Percentiles rank a stretch among this genome's conserved stretches.
Evolutionary conservation across 179 eudicot species (phyloP).

Genomic region (Beta macrorhiza): DNA sequence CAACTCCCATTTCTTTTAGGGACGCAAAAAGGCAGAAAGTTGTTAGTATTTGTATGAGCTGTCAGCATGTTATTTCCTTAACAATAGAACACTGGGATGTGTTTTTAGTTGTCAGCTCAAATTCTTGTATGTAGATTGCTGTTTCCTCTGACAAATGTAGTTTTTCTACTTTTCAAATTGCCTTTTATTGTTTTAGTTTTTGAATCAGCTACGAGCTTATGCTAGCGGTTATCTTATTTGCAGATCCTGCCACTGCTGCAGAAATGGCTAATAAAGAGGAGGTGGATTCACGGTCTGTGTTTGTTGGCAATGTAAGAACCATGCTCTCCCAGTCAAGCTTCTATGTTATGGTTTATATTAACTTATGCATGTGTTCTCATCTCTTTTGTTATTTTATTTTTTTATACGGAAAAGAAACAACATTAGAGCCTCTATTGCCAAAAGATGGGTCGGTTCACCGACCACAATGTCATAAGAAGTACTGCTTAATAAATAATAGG

Average conservation of each 20-base stretch:
- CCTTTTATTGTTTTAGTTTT: not conserved
- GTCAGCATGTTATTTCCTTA: not conserved
- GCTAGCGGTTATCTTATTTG: not conserved
- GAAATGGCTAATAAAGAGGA: slow-evolving; percentile 46
- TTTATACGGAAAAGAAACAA: no score
- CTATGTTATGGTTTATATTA: not conserved
- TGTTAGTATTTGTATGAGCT: not conserved
- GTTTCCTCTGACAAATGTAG: not conserved
- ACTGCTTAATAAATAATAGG: no score
- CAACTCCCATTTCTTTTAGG: not conserved
- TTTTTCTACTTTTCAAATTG: not conserved
- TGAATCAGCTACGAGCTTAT: not conserved
- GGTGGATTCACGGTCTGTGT: slow-evolving; percentile 49
- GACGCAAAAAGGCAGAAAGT: not conserved
- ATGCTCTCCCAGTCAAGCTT: not conserved
- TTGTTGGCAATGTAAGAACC: slow-evolving; percentile 52
- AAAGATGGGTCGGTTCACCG: not conserved
- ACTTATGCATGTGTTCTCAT: no score
- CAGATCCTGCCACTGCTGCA: slow-evolving; percentile 46
- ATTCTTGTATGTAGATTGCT: not conserved
- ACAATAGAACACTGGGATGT: not conserved
- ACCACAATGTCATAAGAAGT: not conserved
- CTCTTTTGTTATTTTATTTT: no score
- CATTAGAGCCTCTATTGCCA: not conserved
- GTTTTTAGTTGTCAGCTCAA: not conserved